Evolutionary conservation across 768 basidiomycete genomes (phyloP), one percentile per base, ranked within the genome.

Genomic region (Imleria badia): DNA sequence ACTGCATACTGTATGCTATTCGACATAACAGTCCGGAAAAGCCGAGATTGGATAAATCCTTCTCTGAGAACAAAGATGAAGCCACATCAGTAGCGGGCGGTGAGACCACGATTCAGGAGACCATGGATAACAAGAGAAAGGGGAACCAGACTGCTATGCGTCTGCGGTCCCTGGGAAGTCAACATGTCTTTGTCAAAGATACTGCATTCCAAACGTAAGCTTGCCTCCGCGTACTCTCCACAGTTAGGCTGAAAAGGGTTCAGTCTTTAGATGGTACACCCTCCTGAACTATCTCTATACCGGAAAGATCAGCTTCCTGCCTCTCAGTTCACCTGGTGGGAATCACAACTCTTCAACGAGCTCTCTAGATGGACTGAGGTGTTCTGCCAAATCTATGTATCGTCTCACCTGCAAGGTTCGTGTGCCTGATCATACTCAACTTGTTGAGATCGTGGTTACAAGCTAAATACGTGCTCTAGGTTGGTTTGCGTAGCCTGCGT

Each of bases 371-470:
- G n/a, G n/a, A n/a, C n/a, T n/a, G n/a, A n/a, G n/a, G n/a, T n/a
- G n/a, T n/a, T n/a, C n/a, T n/a, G 72, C 76, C 0, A 78, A 78
- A 52, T 78, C 76, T 0, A 77, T 76, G 72, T 78, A 75, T 53
- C 71, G 76, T 29, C 61, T 77, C 3, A 74, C 76, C 0, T 58
- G 60, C 45, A 76, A 76, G 65, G 76, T 74, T 47, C 7, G 61
- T 53, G n/a, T 29, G 8, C 9, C 1, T 17, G 0, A 12, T 19
- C 41, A 8, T 4, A 14, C 26, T n/a, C 20, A 3, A n/a, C 12
- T 5, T 11, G 7, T 6, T 19, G 23, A n/a, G 14, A 14, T 8
- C 1, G 4, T 34, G n/a, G 17, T 12, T 14, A 9, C 43, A n/a
- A 26, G 8, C 8, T 36, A 15, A 8, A 13, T 19, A 3, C 6